Evolutionary conservation across 2,329 filamentous ascomycete genomes (phyloP).

Genomic region (Beauveria caledonica): DNA sequence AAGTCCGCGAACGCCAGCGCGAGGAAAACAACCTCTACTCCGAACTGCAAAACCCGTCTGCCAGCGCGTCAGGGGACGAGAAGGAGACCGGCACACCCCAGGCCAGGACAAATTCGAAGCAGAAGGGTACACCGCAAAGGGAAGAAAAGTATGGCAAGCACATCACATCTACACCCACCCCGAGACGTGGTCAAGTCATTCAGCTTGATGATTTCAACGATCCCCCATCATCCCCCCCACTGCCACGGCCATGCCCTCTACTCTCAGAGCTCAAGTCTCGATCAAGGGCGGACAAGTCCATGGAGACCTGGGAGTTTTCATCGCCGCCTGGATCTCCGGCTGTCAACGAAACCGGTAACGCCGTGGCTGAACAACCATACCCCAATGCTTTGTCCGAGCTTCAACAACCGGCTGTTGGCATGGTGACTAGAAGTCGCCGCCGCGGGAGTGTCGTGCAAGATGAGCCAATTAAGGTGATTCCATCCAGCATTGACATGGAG

Average conservation of each 20-base stretch:
- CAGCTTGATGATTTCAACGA: conserved; percentile 43
- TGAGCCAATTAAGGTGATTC: conserved; percentile 4
- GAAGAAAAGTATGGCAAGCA: conserved; percentile 39
- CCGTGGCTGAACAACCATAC: not conserved
- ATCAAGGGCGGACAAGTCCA: conserved; percentile 27
- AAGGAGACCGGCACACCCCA: not conserved
- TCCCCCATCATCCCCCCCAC: conserved; percentile 50
- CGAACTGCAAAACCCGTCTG: conserved; percentile 38
- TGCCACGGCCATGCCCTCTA: conserved; percentile 44
- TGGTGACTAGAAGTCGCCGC: conserved; percentile 11
- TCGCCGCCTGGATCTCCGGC: conserved; percentile 48
- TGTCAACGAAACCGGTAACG: not conserved
- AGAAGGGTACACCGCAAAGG: conserved; percentile 38
- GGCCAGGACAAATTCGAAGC: conserved; percentile 18
- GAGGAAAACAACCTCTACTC: conserved; percentile 60
- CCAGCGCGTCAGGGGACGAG: conserved; percentile 9
- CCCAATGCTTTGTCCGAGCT: not conserved
- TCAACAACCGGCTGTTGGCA: not conserved
- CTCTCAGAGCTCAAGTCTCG: conserved; percentile 43
- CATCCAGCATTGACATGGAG: conserved; percentile 7
- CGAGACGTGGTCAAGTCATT: conserved; percentile 44
- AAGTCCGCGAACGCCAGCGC: conserved; percentile 65
- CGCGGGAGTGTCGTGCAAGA: not conserved
- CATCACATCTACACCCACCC: conserved; percentile 53
- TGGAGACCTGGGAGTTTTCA: conserved; percentile 46